Base-by-base conservation (phyloP, 805 yeast genomes). In the Saturnispora gosingensis region DNA sequence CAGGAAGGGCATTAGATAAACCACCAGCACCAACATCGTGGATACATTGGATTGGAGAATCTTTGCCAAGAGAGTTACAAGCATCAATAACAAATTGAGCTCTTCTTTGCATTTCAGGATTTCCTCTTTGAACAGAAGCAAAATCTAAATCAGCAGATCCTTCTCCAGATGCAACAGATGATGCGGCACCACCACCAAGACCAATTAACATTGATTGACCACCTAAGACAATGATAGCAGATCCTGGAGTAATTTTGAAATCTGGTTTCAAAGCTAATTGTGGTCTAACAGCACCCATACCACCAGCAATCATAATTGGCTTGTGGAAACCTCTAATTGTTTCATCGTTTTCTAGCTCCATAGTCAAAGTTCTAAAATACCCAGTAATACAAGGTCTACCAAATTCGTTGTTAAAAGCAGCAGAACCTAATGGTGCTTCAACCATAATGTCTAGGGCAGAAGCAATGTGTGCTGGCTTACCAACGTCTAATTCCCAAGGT, bases 11-110 rank as follows among this genome's bases (percentile, higher is more conserved):
- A 63, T 93, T 93, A 20, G 97, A 89, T 58, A 93, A 74, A 47
- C 99, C 99, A 69, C 99, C 99, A 46, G 99, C 99, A 69, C 99
- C 99, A 45, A 93, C 99, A 71, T 93, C 99, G 68, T 93, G 99
- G 61, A 93, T 86, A 38, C 95, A 89, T 69, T 90, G 93, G 58
- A 93, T 87, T 48, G 98, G 98, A 53, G 73, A 76, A 20, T 72
- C 72, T 13, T 71, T 71, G 48, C 95, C 96, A 49, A 87, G 73
- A 2, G 96, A 82, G 43, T 83, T 82, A 77, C 99, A 93, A 16
- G 95, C 82, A 67, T 91, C 96, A 58, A 93, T 91, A 43, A 93
- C 99, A 76, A 88, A 93, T 71, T 93, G 99, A 30, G 98, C 97
- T 67, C 99, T 85, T 72, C 99, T 87, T 73, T 93, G 97, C 85